A percentile compares a stretch with the other conserved stretches of the same genome.
Evolutionary conservation across 768 basidiomycete genomes (phyloP).

Genomic region (Termitomyces sp.): DNA sequence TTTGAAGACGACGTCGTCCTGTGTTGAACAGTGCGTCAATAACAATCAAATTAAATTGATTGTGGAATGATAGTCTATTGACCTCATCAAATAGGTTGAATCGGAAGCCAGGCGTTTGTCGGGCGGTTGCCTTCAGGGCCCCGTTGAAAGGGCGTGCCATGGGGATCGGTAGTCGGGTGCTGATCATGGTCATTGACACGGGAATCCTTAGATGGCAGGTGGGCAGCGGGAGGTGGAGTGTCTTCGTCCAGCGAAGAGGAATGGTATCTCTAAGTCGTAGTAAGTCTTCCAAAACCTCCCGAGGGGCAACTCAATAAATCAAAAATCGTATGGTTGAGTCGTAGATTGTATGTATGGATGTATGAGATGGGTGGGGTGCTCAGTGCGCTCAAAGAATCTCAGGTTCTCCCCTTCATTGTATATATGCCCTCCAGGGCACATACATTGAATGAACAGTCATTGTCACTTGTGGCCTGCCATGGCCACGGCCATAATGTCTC

Average conservation of each 20-base stretch:
- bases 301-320: background rate
- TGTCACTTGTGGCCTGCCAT: too few relatives aligned
- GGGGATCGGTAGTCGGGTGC: background rate
- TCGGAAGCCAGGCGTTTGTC: background rate
- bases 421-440: background rate
- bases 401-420: background rate
- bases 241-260: constrained; percentile 11
- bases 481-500: background rate
- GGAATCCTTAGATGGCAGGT: background rate
- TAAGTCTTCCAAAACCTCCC: too few relatives aligned
- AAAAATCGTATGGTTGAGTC: background rate
- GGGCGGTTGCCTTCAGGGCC: background rate
- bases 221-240: background rate
- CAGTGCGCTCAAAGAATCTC: background rate
- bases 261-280: too few relatives aligned
- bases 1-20: constrained; percentile 2
- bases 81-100: constrained; percentile 1
- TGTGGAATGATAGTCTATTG: background rate
- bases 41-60: background rate
- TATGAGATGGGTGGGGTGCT: background rate
- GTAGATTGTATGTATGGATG: background rate
- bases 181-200: constrained; percentile 1
- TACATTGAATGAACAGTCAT: background rate
- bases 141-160: background rate
- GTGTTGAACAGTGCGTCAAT: background rate